These are phyloP conservation scores for Lichtheimia hyalospora DNA, from an alignment of 371 early-diverging fungal genomes.

Conservation along the genomic window DNA sequence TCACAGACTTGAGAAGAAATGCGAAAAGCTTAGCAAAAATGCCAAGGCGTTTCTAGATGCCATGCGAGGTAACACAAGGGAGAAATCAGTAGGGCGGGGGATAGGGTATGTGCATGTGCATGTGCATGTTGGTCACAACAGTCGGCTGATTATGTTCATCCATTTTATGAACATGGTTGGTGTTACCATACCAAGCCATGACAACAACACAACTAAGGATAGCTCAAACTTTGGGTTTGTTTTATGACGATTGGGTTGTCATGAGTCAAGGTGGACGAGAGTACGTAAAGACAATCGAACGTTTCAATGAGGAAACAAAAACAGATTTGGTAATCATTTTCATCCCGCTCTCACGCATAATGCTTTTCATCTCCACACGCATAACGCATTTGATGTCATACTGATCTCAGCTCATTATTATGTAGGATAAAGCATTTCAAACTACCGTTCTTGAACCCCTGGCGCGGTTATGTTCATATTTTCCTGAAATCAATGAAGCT, in stretches of 20 bases:
- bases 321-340: conserved; percentile 59
- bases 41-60: conserved; percentile 91
- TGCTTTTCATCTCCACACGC: too few species aligned
- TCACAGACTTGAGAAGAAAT: conserved; percentile 72
- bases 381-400: too few species aligned
- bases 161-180: not conserved
- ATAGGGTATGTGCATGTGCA: not conserved
- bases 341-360: too few species aligned
- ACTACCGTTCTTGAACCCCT: conserved; percentile 88
- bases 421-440: conserved; percentile 75
- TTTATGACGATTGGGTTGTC: conserved; percentile 58
- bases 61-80: conserved; percentile 59
- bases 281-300: conserved; percentile 77
- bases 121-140: not conserved
- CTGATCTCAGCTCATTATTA: too few species aligned
- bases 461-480: conserved; percentile 79
- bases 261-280: conserved; percentile 52
- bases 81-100: not conserved
- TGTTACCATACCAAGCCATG: conserved; percentile 55
- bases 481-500: conserved; percentile 92
- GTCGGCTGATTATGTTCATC: not conserved
- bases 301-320: conserved; percentile 79
- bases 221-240: conserved; percentile 73
- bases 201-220: conserved; percentile 82
- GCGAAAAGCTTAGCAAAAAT: conserved; percentile 85